phyloP scores from a whole-genome alignment of 2,329 filamentous ascomycete species.

The Diplodia seriata region DNA sequence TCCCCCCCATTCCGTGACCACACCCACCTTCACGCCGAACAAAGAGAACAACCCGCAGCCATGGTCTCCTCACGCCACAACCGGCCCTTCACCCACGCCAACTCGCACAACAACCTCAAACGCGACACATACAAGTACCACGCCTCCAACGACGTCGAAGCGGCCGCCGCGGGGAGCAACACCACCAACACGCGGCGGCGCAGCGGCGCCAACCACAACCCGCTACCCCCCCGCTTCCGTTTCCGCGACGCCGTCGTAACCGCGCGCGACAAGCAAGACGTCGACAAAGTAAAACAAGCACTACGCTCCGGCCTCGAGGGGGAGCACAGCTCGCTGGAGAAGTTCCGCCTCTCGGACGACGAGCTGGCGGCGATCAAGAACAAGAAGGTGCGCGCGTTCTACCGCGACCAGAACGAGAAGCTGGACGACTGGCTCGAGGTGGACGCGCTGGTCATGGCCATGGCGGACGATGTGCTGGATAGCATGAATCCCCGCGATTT shows the following conservation, averaged over 20 bases:
- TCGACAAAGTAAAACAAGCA: constrained; percentile 57
- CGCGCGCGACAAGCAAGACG: constrained; percentile 54
- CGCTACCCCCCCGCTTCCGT: constrained; percentile 37
- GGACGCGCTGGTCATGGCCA: constrained; percentile 62
- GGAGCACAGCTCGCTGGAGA: constrained; percentile 53
- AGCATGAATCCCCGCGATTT: constrained; percentile 63
- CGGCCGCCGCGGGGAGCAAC: neutral
- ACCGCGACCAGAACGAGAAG: constrained; percentile 61
- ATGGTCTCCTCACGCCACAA: constrained; percentile 27
- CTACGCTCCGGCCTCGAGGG: constrained; percentile 55
- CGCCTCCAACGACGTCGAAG: constrained; percentile 19
- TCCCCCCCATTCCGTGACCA: neutral
- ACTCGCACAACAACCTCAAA: neutral
- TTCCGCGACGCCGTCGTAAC: constrained; percentile 59
- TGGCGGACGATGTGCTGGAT: constrained; percentile 64
- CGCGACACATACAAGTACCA: neutral
- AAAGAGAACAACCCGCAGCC: neutral
- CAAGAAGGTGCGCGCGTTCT: constrained; percentile 62
- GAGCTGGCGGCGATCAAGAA: constrained; percentile 59
- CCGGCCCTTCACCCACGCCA: neutral
- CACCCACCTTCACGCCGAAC: neutral
- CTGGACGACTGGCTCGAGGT: constrained; percentile 67
- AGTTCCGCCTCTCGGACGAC: constrained; percentile 46
- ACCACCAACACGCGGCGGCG: neutral
- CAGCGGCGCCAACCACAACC: neutral